Base-by-base conservation (phyloP, 352 stramenopile species). In the Phytophthora sp. region DNA sequence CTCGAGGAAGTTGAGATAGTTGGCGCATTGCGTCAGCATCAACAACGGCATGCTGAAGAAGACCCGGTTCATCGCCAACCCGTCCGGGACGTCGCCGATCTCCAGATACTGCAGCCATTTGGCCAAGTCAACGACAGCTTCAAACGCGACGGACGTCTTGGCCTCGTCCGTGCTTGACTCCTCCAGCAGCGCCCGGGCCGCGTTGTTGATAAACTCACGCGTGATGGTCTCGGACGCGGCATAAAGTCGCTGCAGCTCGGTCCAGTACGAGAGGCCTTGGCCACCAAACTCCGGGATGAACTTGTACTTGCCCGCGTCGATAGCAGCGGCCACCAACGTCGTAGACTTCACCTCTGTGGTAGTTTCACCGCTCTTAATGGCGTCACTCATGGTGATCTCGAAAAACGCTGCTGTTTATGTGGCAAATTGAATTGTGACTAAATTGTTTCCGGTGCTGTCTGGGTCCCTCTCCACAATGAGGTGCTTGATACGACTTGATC, bases 31-130 rank as follows among this genome's bases (percentile, higher is more conserved):
- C 21, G 86, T 89, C 3, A 95, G 69, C 23, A 80, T 70, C 53
- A 95, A 83, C 38, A 96, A 57, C 55, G 89, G 75, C 74, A 94
- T 95, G 63, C 86, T 95, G 51, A 88, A 86, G 57, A 79, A 77
- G 13, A 88, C 84, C 18, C 74, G 69, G 41, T 86, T 57, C 21
- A 69, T 36, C 18, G 20, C 13, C 45, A 76, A 47, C 11, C 33
- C 47, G 0, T 18, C 46, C 15, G 69, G 66, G 5, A 55, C 38
- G 13, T 77, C 62, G 9, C 57, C 64, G 7, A 66, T 38, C 24
- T 71, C 47, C 8, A 76, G 57, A 15, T 12, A 63, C 58, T 76
- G 64, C 15, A 94, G 70, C 86, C 86, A 94, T 9, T 39, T 52
- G 36, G 77, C 69, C 24, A 94, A 27, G 20, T 90, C 74, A 16